Conservation (phyloP, 768 basidiomycete species). For the Xerocomellus chrysenteron region DNA sequence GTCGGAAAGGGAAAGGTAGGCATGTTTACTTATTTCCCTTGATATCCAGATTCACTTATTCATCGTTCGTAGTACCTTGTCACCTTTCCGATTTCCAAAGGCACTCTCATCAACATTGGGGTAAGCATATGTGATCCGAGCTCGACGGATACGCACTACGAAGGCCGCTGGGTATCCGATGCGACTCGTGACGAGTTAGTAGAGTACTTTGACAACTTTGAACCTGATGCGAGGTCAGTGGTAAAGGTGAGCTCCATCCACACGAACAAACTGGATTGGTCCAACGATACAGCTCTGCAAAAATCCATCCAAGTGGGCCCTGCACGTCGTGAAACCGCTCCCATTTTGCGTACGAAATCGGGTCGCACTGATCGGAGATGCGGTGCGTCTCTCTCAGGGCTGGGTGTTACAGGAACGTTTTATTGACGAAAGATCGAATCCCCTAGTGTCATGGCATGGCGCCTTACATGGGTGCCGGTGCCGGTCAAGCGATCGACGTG, state of each 20-base stretch:
- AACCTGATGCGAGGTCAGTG: conserved; percentile 34
- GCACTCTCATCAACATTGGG: conserved; percentile 37
- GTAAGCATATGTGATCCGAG: conserved; percentile 31
- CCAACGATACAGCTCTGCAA: conserved; percentile 31
- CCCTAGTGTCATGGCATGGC: conserved; percentile 25
- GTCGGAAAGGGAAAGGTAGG: conserved; percentile 9
- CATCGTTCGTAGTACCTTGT: conserved; percentile 35
- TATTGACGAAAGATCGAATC: neutral
- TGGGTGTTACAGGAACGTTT: too few species aligned
- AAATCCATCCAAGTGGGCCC: conserved; percentile 28
- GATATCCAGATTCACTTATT: neutral
- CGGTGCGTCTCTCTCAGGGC: conserved; percentile 29
- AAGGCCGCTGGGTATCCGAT: conserved; percentile 33
- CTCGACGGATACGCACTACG: conserved; percentile 31
- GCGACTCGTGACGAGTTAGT: conserved; percentile 34
- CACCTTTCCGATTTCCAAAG: conserved; percentile 39
- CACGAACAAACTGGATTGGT: neutral
- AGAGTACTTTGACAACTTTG: conserved; percentile 33
- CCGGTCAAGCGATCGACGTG: conserved; percentile 24
- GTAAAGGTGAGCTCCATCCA: conserved; percentile 22
- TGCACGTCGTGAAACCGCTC: conserved; percentile 43
- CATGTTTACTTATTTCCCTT: neutral
- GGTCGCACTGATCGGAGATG: conserved; percentile 51
- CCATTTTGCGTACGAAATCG: conserved; percentile 38
- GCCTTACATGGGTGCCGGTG: conserved; percentile 24